These are phyloP conservation scores for Neofusicoccum kwambonambiense DNA, from an alignment of 2,329 filamentous ascomycete genomes.

Conservation along the genomic window DNA sequence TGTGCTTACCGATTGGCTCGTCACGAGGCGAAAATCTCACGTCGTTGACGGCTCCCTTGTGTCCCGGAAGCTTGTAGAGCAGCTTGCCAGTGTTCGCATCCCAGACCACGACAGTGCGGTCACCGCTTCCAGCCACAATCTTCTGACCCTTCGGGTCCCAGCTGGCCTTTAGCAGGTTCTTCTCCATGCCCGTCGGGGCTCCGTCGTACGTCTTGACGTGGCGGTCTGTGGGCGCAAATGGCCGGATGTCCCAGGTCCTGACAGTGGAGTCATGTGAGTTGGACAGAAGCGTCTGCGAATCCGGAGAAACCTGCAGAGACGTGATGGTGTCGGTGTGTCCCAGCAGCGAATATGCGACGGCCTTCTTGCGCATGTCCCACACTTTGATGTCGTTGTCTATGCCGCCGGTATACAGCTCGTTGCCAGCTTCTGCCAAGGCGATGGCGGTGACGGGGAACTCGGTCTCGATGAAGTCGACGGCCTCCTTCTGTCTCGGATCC, in stretches of 20 bases:
- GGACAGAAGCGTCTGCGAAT: conserved; percentile 85
- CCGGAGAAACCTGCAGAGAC: conserved; percentile 85
- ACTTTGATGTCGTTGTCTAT: conserved; percentile 98
- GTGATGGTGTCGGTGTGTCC: conserved; percentile 93
- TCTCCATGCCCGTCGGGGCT: conserved; percentile 82
- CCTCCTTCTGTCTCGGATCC: conserved; percentile 90
- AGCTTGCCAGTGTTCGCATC: conserved; percentile 84
- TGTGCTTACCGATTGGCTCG: conserved; percentile 77
- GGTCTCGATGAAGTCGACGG: conserved; percentile 82
- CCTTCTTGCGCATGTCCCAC: conserved; percentile 93
- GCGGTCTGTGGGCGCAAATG: conserved; percentile 86
- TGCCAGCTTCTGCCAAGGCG: conserved; percentile 87
- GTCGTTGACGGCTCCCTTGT: conserved; percentile 93
- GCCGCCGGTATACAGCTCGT: conserved; percentile 89
- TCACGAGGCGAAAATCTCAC: conserved; percentile 83
- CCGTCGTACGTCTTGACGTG: conserved; percentile 88
- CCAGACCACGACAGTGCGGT: conserved; percentile 90
- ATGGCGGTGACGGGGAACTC: conserved; percentile 91
- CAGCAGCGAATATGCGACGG: conserved; percentile 79
- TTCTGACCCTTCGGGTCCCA: conserved; percentile 86
- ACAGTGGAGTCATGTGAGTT: conserved; percentile 94
- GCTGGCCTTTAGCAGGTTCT: conserved; percentile 85
- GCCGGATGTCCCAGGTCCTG: conserved; percentile 91
- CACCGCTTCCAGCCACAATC: conserved; percentile 84
- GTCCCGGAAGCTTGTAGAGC: conserved; percentile 90